These are phyloP conservation scores for Sporothrix phasma DNA, from an alignment of 2,329 filamentous ascomycete species.

Conservation along the genomic window DNA sequence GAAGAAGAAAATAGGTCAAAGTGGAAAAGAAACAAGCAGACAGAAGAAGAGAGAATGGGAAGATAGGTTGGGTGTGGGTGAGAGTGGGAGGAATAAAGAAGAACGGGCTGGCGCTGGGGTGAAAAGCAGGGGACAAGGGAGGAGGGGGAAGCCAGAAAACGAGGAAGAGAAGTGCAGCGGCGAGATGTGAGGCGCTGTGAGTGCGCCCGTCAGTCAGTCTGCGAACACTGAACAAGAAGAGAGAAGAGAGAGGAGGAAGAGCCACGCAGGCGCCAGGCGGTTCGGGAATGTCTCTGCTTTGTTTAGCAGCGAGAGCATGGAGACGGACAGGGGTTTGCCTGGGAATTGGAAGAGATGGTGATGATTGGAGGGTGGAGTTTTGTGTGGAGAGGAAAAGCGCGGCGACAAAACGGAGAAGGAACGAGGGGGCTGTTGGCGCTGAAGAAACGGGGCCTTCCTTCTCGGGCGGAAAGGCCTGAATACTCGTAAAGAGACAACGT, in stretches of 20 bases:
- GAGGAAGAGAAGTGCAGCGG: background rate
- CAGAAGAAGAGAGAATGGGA: background rate
- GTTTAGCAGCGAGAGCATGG: constrained; percentile 2
- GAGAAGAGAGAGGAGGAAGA: background rate
- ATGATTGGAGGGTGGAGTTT: constrained; percentile 16
- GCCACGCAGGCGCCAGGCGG: background rate
- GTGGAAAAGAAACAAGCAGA: background rate
- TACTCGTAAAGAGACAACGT: background rate
- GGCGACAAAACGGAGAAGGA: background rate
- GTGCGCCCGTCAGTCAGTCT: background rate
- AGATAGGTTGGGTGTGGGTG: constrained; percentile 18
- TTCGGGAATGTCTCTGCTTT: constrained; percentile 5
- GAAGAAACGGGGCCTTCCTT: constrained; percentile 6
- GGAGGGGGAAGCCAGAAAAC: constrained; percentile 1
- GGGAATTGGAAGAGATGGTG: constrained; percentile 16
- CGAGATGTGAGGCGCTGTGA: background rate
- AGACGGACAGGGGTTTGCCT: constrained; percentile 17
- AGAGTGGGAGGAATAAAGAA: constrained; percentile 3
- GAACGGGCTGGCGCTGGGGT: background rate
- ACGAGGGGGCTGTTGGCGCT: constrained; percentile 9
- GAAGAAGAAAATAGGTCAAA: background rate
- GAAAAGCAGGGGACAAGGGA: constrained; percentile 1
- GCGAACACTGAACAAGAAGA: background rate
- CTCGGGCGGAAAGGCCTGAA: constrained; percentile 5
- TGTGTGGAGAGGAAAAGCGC: constrained; percentile 14